A percentile compares a stretch with the other conserved stretches of the same genome.
These are phyloP conservation scores for Salicornia ramosissima DNA, from an alignment of 148 eudicot species.

Conservation along the genomic window DNA sequence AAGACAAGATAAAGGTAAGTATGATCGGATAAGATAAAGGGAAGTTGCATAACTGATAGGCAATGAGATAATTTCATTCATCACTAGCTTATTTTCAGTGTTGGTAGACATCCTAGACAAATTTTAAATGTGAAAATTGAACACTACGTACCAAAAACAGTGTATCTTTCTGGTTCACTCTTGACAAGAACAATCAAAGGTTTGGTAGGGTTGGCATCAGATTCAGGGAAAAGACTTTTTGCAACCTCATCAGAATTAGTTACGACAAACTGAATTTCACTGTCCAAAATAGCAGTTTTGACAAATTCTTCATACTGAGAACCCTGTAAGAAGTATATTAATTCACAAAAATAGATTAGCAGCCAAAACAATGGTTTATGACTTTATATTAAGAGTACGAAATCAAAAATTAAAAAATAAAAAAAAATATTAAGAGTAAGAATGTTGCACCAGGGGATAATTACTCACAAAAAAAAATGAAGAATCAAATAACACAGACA, in stretches of 20 bases:
- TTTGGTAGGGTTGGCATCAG: constrained; percentile 34
- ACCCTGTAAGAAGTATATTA: constrained; percentile 45
- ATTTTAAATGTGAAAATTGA: neutral
- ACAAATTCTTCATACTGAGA: constrained; percentile 64
- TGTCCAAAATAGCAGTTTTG: constrained; percentile 63
- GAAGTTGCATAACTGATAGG: neutral
- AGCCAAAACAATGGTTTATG: too few relatives aligned
- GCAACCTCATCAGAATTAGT: constrained; percentile 59
- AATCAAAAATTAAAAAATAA: too few relatives aligned
- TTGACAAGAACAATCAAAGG: constrained; percentile 75
- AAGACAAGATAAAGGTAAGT: too few relatives aligned
- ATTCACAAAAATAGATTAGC: constrained; percentile 5
- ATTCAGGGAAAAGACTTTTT: constrained; percentile 40
- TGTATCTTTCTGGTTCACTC: constrained; percentile 82
- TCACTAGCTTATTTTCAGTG: neutral
- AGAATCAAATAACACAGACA: too few relatives aligned
- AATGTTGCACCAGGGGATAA: neutral
- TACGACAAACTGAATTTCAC: constrained; percentile 85
- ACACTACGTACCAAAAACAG: constrained; percentile 54
- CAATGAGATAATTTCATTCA: neutral
- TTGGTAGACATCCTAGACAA: neutral
- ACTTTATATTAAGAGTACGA: too few relatives aligned
- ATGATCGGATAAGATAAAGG: neutral
- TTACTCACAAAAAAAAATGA: too few relatives aligned
- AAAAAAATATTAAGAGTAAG: neutral